Conservation (phyloP, 2,329 filamentous ascomycete species). For the Microascus cirrosus region DNA sequence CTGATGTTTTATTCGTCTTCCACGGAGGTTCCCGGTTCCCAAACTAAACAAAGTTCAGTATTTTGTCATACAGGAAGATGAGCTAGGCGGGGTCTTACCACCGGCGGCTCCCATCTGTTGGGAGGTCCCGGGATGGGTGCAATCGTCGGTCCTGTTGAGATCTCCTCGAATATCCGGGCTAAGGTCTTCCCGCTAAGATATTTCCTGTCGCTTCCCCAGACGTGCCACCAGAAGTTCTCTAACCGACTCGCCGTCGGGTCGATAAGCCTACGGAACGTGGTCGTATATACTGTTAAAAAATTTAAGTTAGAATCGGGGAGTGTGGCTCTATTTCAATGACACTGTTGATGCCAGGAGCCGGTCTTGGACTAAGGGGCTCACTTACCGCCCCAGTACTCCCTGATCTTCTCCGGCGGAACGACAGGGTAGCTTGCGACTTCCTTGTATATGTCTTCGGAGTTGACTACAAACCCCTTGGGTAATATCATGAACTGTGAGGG, state of each 20-base stretch:
- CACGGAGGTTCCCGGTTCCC: neutral
- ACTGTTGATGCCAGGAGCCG: constrained; percentile 8
- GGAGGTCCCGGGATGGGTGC: constrained; percentile 42
- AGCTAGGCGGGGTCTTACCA: constrained; percentile 13
- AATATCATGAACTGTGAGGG: constrained; percentile 30
- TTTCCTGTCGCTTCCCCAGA: constrained; percentile 47
- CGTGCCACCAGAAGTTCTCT: constrained; percentile 58
- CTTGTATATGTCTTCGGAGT: constrained; percentile 37
- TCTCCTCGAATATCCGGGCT: constrained; percentile 44
- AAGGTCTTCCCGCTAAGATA: constrained; percentile 40
- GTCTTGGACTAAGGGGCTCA: constrained; percentile 5
- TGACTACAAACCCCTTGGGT: constrained; percentile 46
- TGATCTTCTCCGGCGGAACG: constrained; percentile 40
- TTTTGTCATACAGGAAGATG: neutral
- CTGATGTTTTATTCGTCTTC: constrained; percentile 11
- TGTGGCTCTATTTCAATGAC: constrained; percentile 6
- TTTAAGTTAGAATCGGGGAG: no score
- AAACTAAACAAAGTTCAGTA: neutral
- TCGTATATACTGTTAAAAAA: constrained; percentile 41
- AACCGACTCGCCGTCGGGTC: constrained; percentile 52
- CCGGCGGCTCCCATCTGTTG: constrained; percentile 41
- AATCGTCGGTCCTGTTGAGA: constrained; percentile 45
- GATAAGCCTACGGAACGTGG: constrained; percentile 43
- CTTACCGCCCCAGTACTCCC: constrained; percentile 46
- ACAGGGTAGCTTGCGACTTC: constrained; percentile 40